Evolutionary conservation across 768 basidiomycete genomes (phyloP), one percentile per base, ranked within the genome.

Genomic region (Naganishia randhawae): DNA sequence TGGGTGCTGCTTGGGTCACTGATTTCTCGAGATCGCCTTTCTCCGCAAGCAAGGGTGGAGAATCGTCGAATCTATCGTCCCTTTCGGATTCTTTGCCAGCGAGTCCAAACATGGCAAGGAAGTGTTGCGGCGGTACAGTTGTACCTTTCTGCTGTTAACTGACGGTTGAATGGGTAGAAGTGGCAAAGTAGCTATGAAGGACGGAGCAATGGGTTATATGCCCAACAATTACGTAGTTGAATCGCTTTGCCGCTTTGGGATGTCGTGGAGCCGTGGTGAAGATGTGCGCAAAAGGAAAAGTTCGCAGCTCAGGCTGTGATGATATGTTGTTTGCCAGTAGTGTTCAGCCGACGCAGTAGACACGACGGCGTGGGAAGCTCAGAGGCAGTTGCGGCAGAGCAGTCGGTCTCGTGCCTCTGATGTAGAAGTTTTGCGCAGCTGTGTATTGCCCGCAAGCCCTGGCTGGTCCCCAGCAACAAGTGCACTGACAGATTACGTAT

Each of bases 41-140:
- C 39, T 61, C 57, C 29, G 37, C 57, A 25, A 39, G 9, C 2
- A 41, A 25, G 1, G 57, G 57, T 16, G 41, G 39, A 7, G 57
- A 41, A 25, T 37, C 14, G 14, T 22, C 37, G 25, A 61, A 61
- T 41, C 57, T 61, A 5, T 42, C 27, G 57, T 61, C 57, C 37
- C 57, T 61, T 61, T 61, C 57, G 22, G 19, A 25, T 22, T 61
- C 57, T 61, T 39, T 61, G 14, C 57, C 57, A 41, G 22, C 27
- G 7, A 41, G 57, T 5, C 57, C 57, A n/a, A 61, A 39, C 57
- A 61, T 61, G 25, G 35, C 41, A 22, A 16, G 10, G 35, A 61
- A 22, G n/a, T 13, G 45, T 48, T 22, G 45, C 3, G 19, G 45
- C 25, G 19, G 11, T 22, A n/a, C 8, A 7, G 19, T 48, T 48